Evolutionary conservation across 1,284 basidiomycete genomes (phyloP), one percentile per base, ranked within the genome.

Genomic region (Abortiporus biennis): DNA sequence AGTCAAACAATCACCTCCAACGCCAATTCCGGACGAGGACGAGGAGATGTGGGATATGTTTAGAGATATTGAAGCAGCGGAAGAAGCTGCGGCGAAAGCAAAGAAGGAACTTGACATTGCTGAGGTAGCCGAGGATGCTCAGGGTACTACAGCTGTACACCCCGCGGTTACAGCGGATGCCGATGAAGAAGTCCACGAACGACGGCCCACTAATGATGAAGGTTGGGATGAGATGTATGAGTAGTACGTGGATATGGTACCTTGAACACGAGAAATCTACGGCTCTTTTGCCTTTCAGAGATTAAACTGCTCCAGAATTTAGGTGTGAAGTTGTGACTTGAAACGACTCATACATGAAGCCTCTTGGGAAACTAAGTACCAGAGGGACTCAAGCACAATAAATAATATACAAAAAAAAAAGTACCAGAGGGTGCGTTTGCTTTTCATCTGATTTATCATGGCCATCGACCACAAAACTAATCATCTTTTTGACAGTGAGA

Each of bases 321-420:
- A 34, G 15, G 8, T 34, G 32, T 15, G n/a, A 8, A 13, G 15
- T 6, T 15, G 19, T 15, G 32, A 34, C 15, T 16, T 34, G 32
- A 6, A 8, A 34, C 6, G 6, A 6, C 6, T 17, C 6, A 6
- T 15, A 6, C 19, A 15, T 17, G 15, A 38, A 79, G 78, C 77
- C 77, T 77, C 78, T 70, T 80, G 78, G 78, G 78, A 79, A 67
- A 79, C 78, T 77, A 80, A 78, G 76, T 80, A 71, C 80, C 69
- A 78, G n/a, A n/a, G n/a, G n/a, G n/a, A n/a, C n/a, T n/a, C n/a
- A n/a, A n/a, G n/a, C n/a, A n/a, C n/a, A n/a, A n/a, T n/a, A n/a
- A n/a, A n/a, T n/a, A n/a, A n/a, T n/a, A n/a, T n/a, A n/a, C n/a
- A n/a, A n/a, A n/a, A n/a, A n/a, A n/a, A n/a, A n/a, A n/a, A n/a